Conservation (phyloP, 257 asterid genomes). For the Linaria vulgaris region DNA sequence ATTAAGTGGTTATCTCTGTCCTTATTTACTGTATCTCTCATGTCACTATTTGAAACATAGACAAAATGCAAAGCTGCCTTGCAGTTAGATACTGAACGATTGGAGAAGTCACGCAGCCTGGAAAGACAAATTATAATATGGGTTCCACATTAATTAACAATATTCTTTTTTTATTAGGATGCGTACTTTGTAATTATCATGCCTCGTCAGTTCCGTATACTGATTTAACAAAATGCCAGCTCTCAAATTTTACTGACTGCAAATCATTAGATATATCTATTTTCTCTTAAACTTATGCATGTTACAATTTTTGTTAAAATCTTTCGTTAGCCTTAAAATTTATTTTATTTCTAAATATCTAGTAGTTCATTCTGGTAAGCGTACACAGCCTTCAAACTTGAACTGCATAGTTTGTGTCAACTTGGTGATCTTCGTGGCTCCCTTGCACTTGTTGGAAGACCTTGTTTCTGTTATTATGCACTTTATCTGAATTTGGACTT, state of each 20-base stretch:
- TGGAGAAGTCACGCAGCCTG: not conserved
- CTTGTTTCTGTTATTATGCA: not conserved
- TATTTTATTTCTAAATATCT: not conserved
- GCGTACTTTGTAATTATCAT: not conserved
- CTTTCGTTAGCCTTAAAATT: not conserved
- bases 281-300: not conserved
- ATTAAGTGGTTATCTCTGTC: not conserved
- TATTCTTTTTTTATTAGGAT: not conserved
- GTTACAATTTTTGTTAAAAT: not conserved
- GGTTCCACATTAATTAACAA: not conserved
- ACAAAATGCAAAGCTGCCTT: slow-evolving; percentile 5
- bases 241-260: not conserved
- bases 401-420: not conserved
- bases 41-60: not conserved
- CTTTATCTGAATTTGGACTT: not conserved
- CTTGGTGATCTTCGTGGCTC: not conserved
- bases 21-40: too few species aligned
- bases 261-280: not conserved
- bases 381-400: not conserved
- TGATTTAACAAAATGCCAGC: slow-evolving; percentile 3
- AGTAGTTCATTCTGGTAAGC: not conserved
- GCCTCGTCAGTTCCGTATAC: not conserved
- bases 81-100: not conserved
- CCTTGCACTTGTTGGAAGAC: not conserved
- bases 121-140: not conserved